phyloP scores from a whole-genome alignment of 23 red algal species.

The Gracilaria domingensis region DNA sequence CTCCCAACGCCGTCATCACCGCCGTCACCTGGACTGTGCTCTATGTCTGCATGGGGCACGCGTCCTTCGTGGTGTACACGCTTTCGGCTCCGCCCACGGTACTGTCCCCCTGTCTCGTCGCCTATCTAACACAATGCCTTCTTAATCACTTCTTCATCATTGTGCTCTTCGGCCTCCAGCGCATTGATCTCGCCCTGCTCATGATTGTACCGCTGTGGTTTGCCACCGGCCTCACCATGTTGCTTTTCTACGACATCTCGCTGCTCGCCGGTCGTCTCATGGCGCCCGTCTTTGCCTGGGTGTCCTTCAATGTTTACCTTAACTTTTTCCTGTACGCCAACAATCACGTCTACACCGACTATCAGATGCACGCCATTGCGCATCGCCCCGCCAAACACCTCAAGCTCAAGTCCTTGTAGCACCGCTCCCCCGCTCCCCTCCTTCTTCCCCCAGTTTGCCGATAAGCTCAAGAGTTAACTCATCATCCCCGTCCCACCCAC shows the following conservation, averaged over 20 bases:
- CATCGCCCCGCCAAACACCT: background rate
- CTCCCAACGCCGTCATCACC: background rate
- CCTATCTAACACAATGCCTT: conserved; percentile 45
- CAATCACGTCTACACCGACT: conserved; percentile 62
- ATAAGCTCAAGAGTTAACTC: too few relatives aligned
- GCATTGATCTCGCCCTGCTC: conserved; percentile 61
- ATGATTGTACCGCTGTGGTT: conserved; percentile 65
- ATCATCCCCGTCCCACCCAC: background rate
- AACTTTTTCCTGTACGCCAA: conserved; percentile 40
- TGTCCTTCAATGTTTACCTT: conserved; percentile 57
- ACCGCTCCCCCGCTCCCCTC: background rate
- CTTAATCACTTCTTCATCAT: conserved; percentile 71
- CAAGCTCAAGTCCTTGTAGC: conserved; percentile 28
- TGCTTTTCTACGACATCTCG: conserved; percentile 47
- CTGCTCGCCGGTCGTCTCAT: conserved; percentile 26
- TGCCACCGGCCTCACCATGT: conserved; percentile 36
- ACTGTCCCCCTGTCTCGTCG: conserved; percentile 25
- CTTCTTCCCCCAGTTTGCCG: too few relatives aligned
- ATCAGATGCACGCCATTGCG: conserved; percentile 9
- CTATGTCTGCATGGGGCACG: conserved; percentile 59
- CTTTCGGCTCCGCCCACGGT: conserved; percentile 17
- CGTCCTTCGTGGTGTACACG: conserved; percentile 35
- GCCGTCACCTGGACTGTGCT: conserved; percentile 37
- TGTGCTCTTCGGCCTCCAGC: conserved; percentile 67
- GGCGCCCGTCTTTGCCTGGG: conserved; percentile 54